Percentiles rank a stretch among this genome's conserved stretches.
These are phyloP conservation scores for Leucocoprinus birnbaumii DNA, from an alignment of 768 basidiomycete species.

Conservation along the genomic window DNA sequence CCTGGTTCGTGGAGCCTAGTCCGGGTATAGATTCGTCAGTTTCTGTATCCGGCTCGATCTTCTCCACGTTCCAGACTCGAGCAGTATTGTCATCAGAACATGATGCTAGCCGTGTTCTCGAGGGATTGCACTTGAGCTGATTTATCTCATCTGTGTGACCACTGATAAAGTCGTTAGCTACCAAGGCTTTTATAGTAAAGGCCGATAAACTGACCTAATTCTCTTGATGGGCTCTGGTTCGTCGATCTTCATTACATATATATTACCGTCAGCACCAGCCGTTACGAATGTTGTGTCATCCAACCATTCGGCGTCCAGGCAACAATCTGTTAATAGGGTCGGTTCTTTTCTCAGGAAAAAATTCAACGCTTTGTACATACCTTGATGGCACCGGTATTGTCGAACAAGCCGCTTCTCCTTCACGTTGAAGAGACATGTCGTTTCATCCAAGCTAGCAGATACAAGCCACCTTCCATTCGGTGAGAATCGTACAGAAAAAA, in stretches of 20 bases:
- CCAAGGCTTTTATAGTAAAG: not conserved
- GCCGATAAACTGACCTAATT: slow-evolving; percentile 51
- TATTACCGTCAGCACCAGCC: slow-evolving; percentile 65
- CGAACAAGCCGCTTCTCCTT: slow-evolving; percentile 53
- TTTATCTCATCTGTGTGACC: slow-evolving; percentile 80
- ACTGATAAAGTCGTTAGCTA: slow-evolving; percentile 31
- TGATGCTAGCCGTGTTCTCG: slow-evolving; percentile 68
- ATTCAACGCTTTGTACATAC: no score
- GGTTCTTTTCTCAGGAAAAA: no score
- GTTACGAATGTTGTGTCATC: slow-evolving; percentile 68
- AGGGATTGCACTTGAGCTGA: slow-evolving; percentile 66
- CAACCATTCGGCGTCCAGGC: slow-evolving; percentile 81
- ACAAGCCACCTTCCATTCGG: slow-evolving; percentile 68
- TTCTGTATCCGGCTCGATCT: slow-evolving; percentile 28
- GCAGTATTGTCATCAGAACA: slow-evolving; percentile 83
- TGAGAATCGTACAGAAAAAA: slow-evolving; percentile 79
- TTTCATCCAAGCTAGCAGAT: slow-evolving; percentile 76
- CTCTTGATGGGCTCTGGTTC: slow-evolving; percentile 53
- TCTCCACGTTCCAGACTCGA: slow-evolving; percentile 70
- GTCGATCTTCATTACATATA: slow-evolving; percentile 60
- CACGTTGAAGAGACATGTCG: slow-evolving; percentile 78
- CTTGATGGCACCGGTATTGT: slow-evolving; percentile 65
- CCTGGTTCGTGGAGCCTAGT: slow-evolving; percentile 31
- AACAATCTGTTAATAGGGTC: slow-evolving; percentile 56
- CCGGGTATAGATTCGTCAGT: slow-evolving; percentile 43